phyloP scores from a whole-genome alignment of 1,139 yeast genomes.

The Debaryomyces fabryi region DNA sequence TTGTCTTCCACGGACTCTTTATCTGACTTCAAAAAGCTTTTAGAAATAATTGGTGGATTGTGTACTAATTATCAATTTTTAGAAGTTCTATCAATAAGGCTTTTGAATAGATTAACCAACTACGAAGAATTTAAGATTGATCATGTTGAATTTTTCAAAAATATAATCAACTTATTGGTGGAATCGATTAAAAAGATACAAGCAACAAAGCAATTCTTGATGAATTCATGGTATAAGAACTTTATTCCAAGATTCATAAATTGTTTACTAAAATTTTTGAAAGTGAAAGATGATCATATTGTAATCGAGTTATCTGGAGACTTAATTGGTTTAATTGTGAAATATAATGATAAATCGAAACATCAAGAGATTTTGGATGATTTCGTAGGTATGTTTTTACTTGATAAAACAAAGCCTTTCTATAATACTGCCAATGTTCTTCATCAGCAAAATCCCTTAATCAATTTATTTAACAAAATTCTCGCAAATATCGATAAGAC shows the following conservation, averaged over 20 bases:
- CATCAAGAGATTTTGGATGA: slow-evolving; percentile 44
- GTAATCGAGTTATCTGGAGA: slow-evolving; percentile 39
- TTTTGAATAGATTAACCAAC: slow-evolving; percentile 44
- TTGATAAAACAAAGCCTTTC: slow-evolving; percentile 18
- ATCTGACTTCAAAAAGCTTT: slow-evolving; percentile 28
- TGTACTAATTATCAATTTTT: slow-evolving; percentile 50
- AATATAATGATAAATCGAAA: slow-evolving; percentile 37
- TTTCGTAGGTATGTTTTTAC: slow-evolving; percentile 28
- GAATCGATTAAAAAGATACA: slow-evolving; percentile 27
- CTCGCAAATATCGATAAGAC: slow-evolving; percentile 54
- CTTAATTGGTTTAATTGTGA: slow-evolving; percentile 39
- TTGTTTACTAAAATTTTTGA: slow-evolving; percentile 15
- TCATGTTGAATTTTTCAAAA: slow-evolving; percentile 18
- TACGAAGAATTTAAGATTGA: slow-evolving; percentile 17
- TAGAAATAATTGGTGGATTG: slow-evolving; percentile 48
- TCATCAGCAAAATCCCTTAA: slow-evolving; percentile 37
- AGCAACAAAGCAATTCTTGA: slow-evolving; percentile 32
- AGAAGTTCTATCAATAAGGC: slow-evolving; percentile 53
- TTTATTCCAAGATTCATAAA: slow-evolving; percentile 37
- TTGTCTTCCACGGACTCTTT: slow-evolving; percentile 33
- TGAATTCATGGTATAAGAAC: slow-evolving; percentile 45
- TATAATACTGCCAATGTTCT: slow-evolving; percentile 21
- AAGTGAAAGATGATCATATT: slow-evolving; percentile 15
- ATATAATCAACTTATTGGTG: slow-evolving; percentile 28
- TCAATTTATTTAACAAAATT: slow-evolving; percentile 52